These are phyloP conservation scores for peach (Prunus persica) DNA, from an alignment of 306 rosid genomes.

Conservation along the genomic window Prunus_persica_NCBIv2 NC_034014.1:22217501-22218000, in stretches of 20 bases:
- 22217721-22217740: background rate
- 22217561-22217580: background rate
- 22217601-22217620: slow-evolving; percentile 9
- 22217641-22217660: background rate
- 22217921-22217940: background rate
- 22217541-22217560: background rate
- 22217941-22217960: background rate
- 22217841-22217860: too few species aligned
- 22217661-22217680: background rate
- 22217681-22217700: background rate
- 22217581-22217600: background rate
- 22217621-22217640: background rate
- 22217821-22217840: background rate
- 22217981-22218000: background rate
- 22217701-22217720: too few species aligned
- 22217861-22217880: background rate
- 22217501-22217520: background rate
- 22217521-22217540: background rate
- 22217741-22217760: background rate
- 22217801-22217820: background rate
- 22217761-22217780: background rate
- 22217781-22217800: background rate
- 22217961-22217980: background rate
- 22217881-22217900: background rate
- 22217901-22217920: slow-evolving; percentile 2